phyloP scores from a whole-genome alignment of 352 stramenopile genomes.

The Globisporangium recalcitrans region DNA sequence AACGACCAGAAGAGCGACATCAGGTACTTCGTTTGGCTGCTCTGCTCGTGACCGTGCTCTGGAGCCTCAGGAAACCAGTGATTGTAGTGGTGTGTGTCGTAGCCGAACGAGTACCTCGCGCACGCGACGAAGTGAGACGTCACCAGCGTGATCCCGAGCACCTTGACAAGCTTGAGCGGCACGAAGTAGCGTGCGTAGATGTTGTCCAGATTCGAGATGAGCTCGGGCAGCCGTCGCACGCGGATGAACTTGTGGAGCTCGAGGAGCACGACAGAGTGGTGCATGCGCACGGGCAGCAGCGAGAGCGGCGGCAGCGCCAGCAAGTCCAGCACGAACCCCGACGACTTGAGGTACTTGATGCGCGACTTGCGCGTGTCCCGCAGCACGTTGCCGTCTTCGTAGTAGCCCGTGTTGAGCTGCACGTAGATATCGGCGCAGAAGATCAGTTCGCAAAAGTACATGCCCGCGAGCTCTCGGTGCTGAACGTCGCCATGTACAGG shows the following conservation, averaged over 20 bases:
- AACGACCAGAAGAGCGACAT: constrained; percentile 68
- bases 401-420: constrained; percentile 70
- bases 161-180: constrained; percentile 50
- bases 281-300: constrained; percentile 20
- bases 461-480: constrained; percentile 22
- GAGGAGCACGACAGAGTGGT: constrained; percentile 23
- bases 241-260: constrained; percentile 59
- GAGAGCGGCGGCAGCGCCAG: constrained; percentile 44
- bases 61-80: constrained; percentile 41
- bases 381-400: constrained; percentile 62
- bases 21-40: constrained; percentile 29
- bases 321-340: constrained; percentile 45
- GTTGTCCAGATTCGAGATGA: constrained; percentile 57
- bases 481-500: constrained; percentile 43
- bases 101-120: constrained; percentile 42
- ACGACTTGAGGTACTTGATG: constrained; percentile 56
- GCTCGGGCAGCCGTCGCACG: constrained; percentile 36
- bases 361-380: constrained; percentile 49
- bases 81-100: constrained; percentile 32
- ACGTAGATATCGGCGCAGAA: constrained; percentile 67
- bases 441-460: constrained; percentile 54
- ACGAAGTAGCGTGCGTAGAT: constrained; percentile 61
- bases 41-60: constrained; percentile 12
- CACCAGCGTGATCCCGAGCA: constrained; percentile 41
- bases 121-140: constrained; percentile 56